Conservation (phyloP, 1,139 yeast genomes). For the Blastobotrys aristatus region DNA sequence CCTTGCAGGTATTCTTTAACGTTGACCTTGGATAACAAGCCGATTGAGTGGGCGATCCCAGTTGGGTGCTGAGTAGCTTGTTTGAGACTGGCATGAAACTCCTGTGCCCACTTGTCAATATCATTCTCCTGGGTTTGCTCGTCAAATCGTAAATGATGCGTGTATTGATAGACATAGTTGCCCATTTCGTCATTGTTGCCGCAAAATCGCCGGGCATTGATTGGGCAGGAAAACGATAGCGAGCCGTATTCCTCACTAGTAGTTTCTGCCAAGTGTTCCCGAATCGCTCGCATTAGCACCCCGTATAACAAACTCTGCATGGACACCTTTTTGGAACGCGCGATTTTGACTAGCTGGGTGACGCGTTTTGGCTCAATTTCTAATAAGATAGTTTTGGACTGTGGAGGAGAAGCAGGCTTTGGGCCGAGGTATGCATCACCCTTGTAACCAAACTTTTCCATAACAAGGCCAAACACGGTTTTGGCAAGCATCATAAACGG, state of each 20-base stretch:
- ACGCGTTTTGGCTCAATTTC: constrained; percentile 13
- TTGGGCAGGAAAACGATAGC: constrained; percentile 17
- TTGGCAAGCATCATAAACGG: not conserved
- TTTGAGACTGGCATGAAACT: constrained; percentile 10
- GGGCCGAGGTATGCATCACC: constrained; percentile 11
- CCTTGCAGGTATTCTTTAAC: constrained; percentile 12
- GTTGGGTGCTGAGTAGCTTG: constrained; percentile 6
- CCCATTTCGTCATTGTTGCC: constrained; percentile 14
- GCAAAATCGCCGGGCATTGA: constrained; percentile 21
- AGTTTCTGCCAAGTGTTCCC: not conserved
- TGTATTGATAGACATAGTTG: constrained; percentile 19
- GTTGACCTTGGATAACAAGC: constrained; percentile 18
- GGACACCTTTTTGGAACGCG: constrained; percentile 3
- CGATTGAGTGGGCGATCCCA: constrained; percentile 16
- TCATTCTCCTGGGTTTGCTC: constrained; percentile 2
- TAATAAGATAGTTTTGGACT: constrained; percentile 15
- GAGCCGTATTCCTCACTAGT: not conserved
- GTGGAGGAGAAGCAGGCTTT: constrained; percentile 13
- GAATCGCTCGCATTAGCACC: constrained; percentile 6
- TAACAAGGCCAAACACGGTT: not conserved
- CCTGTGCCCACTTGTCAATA: constrained; percentile 17
- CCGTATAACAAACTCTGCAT: constrained; percentile 10
- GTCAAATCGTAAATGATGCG: constrained; percentile 1
- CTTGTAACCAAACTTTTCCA: not conserved
- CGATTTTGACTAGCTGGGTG: constrained; percentile 9